Evolutionary conservation across 352 stramenopile genomes (phyloP).

Genomic region (Phytophthora hibernalis): DNA sequence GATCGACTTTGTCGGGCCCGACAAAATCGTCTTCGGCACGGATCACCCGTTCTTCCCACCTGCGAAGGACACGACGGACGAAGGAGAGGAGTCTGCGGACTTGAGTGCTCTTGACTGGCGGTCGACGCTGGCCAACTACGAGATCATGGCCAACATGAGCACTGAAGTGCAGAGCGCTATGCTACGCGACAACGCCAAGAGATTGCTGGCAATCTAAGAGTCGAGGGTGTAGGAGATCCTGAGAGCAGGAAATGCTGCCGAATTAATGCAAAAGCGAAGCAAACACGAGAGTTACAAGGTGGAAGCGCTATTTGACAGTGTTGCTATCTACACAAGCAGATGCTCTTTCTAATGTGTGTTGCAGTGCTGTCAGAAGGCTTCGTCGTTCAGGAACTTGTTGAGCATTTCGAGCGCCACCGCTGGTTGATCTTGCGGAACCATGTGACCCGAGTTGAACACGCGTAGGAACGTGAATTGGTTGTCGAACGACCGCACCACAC

Average conservation of each 20-base stretch:
- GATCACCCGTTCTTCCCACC: slow-evolving; percentile 78
- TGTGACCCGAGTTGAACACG: slow-evolving; percentile 70
- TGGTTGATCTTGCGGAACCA: slow-evolving; percentile 69
- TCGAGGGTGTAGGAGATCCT: not conserved
- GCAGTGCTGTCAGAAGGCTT: slow-evolving; percentile 29
- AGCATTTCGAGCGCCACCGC: slow-evolving; percentile 63
- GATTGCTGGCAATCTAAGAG: slow-evolving; percentile 33
- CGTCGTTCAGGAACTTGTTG: slow-evolving; percentile 68
- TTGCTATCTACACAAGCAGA: slow-evolving; percentile 20
- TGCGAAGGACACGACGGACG: slow-evolving; percentile 2
- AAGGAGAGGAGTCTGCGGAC: slow-evolving; percentile 10
- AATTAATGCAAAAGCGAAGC: not conserved
- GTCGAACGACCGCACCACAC: slow-evolving; percentile 48
- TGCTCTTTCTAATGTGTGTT: not conserved
- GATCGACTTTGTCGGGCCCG: slow-evolving; percentile 56
- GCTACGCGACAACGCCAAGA: slow-evolving; percentile 48
- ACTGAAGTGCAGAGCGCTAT: slow-evolving; percentile 44
- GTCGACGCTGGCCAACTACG: slow-evolving; percentile 57
- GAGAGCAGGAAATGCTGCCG: not conserved
- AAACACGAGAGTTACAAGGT: slow-evolving; percentile 6
- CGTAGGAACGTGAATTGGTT: slow-evolving; percentile 66
- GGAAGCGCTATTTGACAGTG: slow-evolving; percentile 21
- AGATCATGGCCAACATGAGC: slow-evolving; percentile 54
- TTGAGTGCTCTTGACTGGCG: slow-evolving; percentile 43
- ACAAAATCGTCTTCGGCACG: slow-evolving; percentile 70